These are phyloP conservation scores for Aureobasidium pullulans DNA, from an alignment of 2,329 filamentous ascomycete genomes.

Conservation along the genomic window DNA sequence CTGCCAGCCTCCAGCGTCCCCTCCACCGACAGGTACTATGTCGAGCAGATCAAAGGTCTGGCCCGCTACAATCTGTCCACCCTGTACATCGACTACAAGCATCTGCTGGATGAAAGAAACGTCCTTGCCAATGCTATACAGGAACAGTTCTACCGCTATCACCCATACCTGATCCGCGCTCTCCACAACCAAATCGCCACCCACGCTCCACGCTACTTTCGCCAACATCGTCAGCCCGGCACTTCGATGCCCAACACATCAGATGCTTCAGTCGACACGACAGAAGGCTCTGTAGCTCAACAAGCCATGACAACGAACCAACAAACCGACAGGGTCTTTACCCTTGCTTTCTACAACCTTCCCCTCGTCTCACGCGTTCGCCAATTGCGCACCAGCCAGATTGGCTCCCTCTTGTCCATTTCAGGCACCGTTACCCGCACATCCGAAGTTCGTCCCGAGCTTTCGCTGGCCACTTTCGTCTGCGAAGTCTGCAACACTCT, in stretches of 20 bases:
- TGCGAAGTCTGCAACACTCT: constrained; percentile 82
- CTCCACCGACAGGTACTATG: constrained; percentile 74
- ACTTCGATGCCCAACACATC: constrained; percentile 64
- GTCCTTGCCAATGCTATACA: constrained; percentile 80
- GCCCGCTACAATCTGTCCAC: constrained; percentile 69
- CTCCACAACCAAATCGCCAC: constrained; percentile 91
- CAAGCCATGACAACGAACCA: constrained; percentile 68
- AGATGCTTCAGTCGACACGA: constrained; percentile 54
- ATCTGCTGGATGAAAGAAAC: constrained; percentile 43
- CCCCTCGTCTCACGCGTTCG: constrained; percentile 80
- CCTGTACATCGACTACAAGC: constrained; percentile 80
- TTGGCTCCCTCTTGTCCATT: constrained; percentile 88
- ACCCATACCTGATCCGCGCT: constrained; percentile 81
- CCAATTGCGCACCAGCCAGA: constrained; percentile 77
- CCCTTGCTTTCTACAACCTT: constrained; percentile 87
- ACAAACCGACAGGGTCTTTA: constrained; percentile 94
- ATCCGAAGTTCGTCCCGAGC: constrained; percentile 89
- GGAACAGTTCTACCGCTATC: constrained; percentile 87
- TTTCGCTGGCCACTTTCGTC: constrained; percentile 85
- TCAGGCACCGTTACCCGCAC: constrained; percentile 95
- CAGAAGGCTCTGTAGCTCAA: constrained; percentile 50
- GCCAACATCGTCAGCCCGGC: constrained; percentile 80
- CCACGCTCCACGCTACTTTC: constrained; percentile 89
- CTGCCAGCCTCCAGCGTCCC: constrained; percentile 56
- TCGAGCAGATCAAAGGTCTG: constrained; percentile 76